Evolutionary conservation across 2,329 filamentous ascomycete genomes (phyloP), one percentile per base, ranked within the genome.

Genomic region (Colletotrichum limetticola): DNA sequence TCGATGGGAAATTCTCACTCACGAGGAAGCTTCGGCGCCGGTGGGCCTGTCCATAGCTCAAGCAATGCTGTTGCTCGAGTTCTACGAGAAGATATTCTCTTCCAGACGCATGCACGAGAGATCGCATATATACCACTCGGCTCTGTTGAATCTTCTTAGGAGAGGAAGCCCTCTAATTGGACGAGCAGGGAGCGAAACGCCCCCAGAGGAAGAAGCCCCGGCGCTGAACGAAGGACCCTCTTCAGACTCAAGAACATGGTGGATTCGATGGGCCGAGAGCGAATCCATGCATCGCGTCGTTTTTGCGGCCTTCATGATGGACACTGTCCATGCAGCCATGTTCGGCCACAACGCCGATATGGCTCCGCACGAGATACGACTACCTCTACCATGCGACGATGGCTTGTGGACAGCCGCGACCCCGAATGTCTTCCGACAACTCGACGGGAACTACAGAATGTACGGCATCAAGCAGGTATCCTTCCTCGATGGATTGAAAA

Each of bases 81-180:
- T 95, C 5, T 97, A 96, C 78, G 95, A 98, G 83, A 98, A 97
- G 86, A 93, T 97, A 89, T 97, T 94, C 80, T 94, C 94, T 2
- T 95, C 94, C 0, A 89, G 94, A 55, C 89, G 90, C 19, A 86
- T 98, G 30, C 95, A 98, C 81, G 95, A 98, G 81, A 88, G 95
- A 76, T 94, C 95, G 0, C 94, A 98, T 77, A 97, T 97, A 49
- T 95, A 97, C 78, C 95, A 98, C 79, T 92, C 94, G 5, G 94
- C 94, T 0, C 96, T 94, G 0, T 85, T 98, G 66, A 97, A 94
- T 0, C 85, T 97, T 56, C 94, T 98, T 85, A 91, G 95, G 37
- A 89, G 95, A 76, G 95, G 95, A 5, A 97, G 94, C 79, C 97
- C 95, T 1, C 85, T 98, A 11, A 95, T 97, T 69, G 95, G 94